Evolutionary conservation across 2,329 filamentous ascomycete species (phyloP).

Genomic region (Botryotinia globosa): DNA sequence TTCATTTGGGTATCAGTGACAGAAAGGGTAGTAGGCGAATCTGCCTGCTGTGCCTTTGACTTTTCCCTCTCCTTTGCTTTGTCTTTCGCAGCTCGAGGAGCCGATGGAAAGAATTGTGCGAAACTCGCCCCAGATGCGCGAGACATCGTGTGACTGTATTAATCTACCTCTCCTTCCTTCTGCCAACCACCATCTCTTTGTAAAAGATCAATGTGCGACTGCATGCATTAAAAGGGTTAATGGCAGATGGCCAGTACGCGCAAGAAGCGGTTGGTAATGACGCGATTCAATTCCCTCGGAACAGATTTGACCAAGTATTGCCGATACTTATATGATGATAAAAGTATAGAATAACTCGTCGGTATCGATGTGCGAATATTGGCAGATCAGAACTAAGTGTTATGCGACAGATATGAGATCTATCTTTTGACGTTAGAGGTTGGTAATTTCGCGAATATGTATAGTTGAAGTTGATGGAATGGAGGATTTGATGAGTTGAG

Average conservation of each 20-base stretch:
- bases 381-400: background rate
- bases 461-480: constrained; percentile 15
- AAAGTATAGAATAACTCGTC: constrained; percentile 7
- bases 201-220: constrained; percentile 28
- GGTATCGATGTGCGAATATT: constrained; percentile 21
- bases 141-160: constrained; percentile 62
- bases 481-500: constrained; percentile 11
- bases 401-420: constrained; percentile 15
- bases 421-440: constrained; percentile 13
- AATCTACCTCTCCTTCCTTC: constrained; percentile 37
- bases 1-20: constrained; percentile 39
- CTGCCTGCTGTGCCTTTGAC: constrained; percentile 44
- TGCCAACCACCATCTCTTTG: constrained; percentile 37
- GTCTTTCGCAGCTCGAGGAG: constrained; percentile 56
- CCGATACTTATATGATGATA: constrained; percentile 4
- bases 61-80: constrained; percentile 60
- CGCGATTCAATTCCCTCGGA: constrained; percentile 23
- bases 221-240: constrained; percentile 32
- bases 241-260: constrained; percentile 30
- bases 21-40: constrained; percentile 36
- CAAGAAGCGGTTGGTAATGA: constrained; percentile 25
- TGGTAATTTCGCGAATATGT: constrained; percentile 18
- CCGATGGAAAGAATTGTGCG: constrained; percentile 82
- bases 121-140: constrained; percentile 74
- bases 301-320: constrained; percentile 14